A percentile compares a stretch with the other conserved stretches of the same genome.
These are phyloP conservation scores for Globisporangium heterothallicum DNA, from an alignment of 352 stramenopile genomes.

Conservation along the genomic window DNA sequence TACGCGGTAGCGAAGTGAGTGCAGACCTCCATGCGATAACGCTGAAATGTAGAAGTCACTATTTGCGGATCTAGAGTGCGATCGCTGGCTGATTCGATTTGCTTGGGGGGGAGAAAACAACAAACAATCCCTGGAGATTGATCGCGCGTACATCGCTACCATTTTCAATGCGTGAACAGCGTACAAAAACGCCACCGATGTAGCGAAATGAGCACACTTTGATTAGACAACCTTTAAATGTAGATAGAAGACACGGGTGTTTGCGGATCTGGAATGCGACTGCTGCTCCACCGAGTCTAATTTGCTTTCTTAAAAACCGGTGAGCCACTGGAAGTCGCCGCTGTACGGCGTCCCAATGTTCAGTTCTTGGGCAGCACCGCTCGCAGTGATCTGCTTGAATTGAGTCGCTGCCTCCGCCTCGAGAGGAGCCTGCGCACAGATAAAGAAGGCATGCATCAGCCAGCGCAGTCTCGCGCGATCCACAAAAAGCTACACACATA, in stretches of 20 bases:
- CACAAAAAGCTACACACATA: conserved; percentile 23
- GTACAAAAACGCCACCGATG: no score
- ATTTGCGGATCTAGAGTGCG: conserved; percentile 6
- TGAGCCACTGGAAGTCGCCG: conserved; percentile 71
- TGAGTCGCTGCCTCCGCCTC: conserved; percentile 57
- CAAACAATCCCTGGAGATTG: no score
- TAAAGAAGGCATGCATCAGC: background rate
- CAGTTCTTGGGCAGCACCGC: conserved; percentile 37
- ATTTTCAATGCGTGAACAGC: no score
- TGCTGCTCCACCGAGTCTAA: conserved; percentile 5
- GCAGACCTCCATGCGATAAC: conserved; percentile 4
- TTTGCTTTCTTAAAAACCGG: conserved; percentile 43
- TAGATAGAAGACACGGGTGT: background rate
- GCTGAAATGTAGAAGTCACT: conserved; percentile 11
- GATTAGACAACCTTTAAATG: conserved; percentile 1
- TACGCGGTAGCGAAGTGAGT: conserved; percentile 49
- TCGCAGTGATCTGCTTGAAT: conserved; percentile 70
- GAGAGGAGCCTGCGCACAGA: conserved; percentile 53
- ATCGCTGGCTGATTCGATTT: background rate
- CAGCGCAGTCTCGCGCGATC: no score
- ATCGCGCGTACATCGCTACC: no score
- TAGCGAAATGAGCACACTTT: background rate
- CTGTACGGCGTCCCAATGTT: conserved; percentile 73
- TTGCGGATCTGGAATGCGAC: background rate
- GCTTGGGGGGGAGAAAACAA: no score